phyloP scores from a whole-genome alignment of 768 basidiomycete genomes.

The Auricularia sp. region DNA sequence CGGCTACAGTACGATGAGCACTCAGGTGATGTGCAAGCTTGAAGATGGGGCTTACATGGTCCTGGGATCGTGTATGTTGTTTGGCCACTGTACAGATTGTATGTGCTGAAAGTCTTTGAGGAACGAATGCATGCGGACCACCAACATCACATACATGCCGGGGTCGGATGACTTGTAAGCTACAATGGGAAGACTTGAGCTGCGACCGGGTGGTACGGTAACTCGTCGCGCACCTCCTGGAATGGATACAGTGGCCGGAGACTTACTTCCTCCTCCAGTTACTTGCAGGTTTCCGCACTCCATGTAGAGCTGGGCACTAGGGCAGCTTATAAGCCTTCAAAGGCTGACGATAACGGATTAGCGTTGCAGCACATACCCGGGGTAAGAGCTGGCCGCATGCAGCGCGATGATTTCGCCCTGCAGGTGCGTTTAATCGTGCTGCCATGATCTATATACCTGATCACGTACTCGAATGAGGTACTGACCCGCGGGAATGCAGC shows the following conservation, averaged over 20 bases:
- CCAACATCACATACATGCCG: not conserved
- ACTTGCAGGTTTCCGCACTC: slow-evolving; percentile 6
- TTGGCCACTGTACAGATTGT: slow-evolving; percentile 2
- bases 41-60: not conserved
- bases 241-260: slow-evolving; percentile 3
- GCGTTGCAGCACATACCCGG: not conserved
- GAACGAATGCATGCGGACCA: not conserved
- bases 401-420: slow-evolving; percentile 2
- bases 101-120: not conserved
- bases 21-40: not conserved
- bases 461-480: slow-evolving; percentile 3
- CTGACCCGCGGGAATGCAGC: slow-evolving; percentile 5
- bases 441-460: not conserved
- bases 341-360: not conserved
- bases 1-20: slow-evolving; percentile 1
- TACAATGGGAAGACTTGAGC: not conserved
- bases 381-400: not conserved
- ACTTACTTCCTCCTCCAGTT: slow-evolving; percentile 4
- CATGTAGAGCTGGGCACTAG: not conserved
- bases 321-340: not conserved
- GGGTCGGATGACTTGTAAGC: slow-evolving; percentile 4
- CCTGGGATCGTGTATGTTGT: slow-evolving; percentile 5
- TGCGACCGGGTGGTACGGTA: too few species aligned
- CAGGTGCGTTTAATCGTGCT: not conserved
- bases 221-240: not conserved